phyloP scores from a whole-genome alignment of 495 filamentous ascomycete species.

The Echria macrotheca region DNA sequence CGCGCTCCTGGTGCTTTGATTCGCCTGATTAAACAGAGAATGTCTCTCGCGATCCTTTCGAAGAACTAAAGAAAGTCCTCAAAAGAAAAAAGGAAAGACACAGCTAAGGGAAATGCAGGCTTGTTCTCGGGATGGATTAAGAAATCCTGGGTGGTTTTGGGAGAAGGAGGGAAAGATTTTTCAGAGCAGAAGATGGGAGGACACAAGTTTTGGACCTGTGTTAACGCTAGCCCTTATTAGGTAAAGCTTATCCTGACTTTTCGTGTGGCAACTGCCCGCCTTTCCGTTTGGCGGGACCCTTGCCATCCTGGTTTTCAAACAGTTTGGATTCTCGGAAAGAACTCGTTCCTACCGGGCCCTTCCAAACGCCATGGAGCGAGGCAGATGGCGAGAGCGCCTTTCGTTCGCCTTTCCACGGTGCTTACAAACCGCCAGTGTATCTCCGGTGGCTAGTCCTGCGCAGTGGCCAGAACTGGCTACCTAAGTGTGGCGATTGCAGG shows the following conservation, averaged over 20 bases:
- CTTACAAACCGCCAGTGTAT: too few relatives aligned
- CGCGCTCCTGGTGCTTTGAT: slow-evolving; percentile 1
- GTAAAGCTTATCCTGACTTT: slow-evolving; percentile 10
- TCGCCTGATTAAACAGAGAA: slow-evolving; percentile 18
- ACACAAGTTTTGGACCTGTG: slow-evolving; percentile 31
- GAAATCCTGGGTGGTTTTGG: slow-evolving; percentile 27
- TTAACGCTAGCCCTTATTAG: slow-evolving; percentile 28
- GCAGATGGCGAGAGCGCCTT: too few relatives aligned
- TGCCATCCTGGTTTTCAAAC: too few relatives aligned
- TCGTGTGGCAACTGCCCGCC: neutral
- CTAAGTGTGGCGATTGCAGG: too few relatives aligned
- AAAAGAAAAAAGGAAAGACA: slow-evolving; percentile 37
- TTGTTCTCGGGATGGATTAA: slow-evolving; percentile 28
- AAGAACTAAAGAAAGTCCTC: slow-evolving; percentile 35
- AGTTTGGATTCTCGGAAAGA: too few relatives aligned
- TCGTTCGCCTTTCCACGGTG: too few relatives aligned
- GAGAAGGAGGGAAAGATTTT: slow-evolving; percentile 26
- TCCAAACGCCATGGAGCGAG: too few relatives aligned
- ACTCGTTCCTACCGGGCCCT: too few relatives aligned
- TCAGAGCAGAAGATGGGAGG: slow-evolving; percentile 24
- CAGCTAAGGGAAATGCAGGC: slow-evolving; percentile 19
- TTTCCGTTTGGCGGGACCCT: neutral
- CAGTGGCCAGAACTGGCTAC: too few relatives aligned
- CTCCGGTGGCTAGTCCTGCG: too few relatives aligned
- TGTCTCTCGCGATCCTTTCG: slow-evolving; percentile 35